phyloP scores from a whole-genome alignment of 73 alveolate genomes.

The Durusdinium trenchii region DNA sequence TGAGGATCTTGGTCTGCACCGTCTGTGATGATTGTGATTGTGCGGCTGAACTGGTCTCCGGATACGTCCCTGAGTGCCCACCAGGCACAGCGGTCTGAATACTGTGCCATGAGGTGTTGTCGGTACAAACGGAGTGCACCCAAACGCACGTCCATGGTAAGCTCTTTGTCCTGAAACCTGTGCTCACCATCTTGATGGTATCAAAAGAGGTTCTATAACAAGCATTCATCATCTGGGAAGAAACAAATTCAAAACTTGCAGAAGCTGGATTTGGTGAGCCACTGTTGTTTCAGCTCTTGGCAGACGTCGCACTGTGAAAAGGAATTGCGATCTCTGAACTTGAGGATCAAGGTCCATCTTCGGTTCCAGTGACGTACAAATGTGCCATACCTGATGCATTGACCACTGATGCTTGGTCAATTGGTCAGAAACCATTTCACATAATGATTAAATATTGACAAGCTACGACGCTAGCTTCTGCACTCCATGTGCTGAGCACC shows the following conservation, averaged over 20 bases:
- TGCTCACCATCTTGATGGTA: neutral
- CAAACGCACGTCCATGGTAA: neutral
- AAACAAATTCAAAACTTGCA: neutral
- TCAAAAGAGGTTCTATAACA: neutral
- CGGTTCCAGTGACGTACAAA: slow-evolving; percentile 52
- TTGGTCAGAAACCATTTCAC: too few species aligned
- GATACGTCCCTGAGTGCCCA: slow-evolving; percentile 20
- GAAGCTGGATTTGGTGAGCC: neutral
- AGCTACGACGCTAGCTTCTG: neutral
- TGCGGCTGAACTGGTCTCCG: neutral
- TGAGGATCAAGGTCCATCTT: slow-evolving; percentile 32
- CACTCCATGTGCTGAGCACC: slow-evolving; percentile 45
- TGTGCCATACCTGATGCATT: slow-evolving; percentile 46
- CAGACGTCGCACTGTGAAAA: slow-evolving; percentile 49
- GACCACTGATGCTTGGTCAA: too few species aligned
- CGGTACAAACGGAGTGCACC: slow-evolving; percentile 39
- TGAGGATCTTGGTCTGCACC: slow-evolving; percentile 46
- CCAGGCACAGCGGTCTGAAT: slow-evolving; percentile 18
- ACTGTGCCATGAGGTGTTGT: slow-evolving; percentile 9
- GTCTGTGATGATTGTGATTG: slow-evolving; percentile 1
- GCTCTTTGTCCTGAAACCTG: slow-evolving; percentile 19
- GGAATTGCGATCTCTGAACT: slow-evolving; percentile 28
- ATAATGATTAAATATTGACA: too few species aligned
- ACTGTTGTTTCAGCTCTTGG: slow-evolving; percentile 42
- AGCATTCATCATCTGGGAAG: neutral